Evolutionary conservation across 1,284 basidiomycete species (phyloP), one percentile per base, ranked within the genome.

Genomic region (Papiliotrema fonsecae): DNA sequence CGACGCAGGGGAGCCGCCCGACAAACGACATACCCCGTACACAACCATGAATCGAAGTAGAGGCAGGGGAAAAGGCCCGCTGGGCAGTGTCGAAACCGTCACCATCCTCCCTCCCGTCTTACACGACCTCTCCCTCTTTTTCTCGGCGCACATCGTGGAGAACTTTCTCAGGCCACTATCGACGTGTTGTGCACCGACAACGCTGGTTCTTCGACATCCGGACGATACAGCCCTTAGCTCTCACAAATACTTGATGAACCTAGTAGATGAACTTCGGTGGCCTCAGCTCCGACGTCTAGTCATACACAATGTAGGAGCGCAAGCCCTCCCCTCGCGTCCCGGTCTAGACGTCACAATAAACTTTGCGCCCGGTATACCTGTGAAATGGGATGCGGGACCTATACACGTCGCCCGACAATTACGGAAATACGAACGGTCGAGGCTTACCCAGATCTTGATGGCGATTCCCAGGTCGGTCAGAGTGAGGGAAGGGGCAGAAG

Each of bases 391-490:
- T n/a, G 42, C 42, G n/a, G 28, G 28, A 19, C n/a, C 13, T 26
- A 10, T 44, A 31, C 31, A 27, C 18, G 11, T 9, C 5, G 22
- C 13, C 7, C 28, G 42, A 16, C 28, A 32, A 22, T 27, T 44
- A 31, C 27, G n/a, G 9, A 31, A 35, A 32, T 44, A 44, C 31
- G 42, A 44, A 31, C 21, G 31, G 25, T 32, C 27, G 10, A 31
- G 42, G 28, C 16, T 32, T 14, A 44, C 42, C 5, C 42, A 44
- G 42, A 5, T 44, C n/a, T 24, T 44, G 19, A 44, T 44, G 42
- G 42, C 42, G 11, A 44, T 44, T 16, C 30, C 42, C n/a, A 14
- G 42, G 13, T 44, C 42, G 9, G 42, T 32, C 16, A 16, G 42
- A 22, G 26, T 22, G 4, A 31, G 28, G 28, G 42, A 44, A 18